Evolutionary conservation across 1,284 basidiomycete genomes (phyloP), one percentile per base, ranked within the genome.

Genomic region (Neonothopanus nambi): DNA sequence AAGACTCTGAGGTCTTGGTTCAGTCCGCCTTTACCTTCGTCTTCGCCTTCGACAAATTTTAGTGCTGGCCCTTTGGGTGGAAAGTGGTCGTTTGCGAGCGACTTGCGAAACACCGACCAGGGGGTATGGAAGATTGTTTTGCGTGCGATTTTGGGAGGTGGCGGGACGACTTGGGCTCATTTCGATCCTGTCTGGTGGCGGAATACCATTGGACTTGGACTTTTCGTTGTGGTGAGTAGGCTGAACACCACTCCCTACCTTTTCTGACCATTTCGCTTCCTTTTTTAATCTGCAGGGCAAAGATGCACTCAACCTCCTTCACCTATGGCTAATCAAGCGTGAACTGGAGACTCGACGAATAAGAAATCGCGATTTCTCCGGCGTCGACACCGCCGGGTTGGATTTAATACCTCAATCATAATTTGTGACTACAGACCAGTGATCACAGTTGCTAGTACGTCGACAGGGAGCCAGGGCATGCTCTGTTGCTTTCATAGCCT

Each of bases 111-210:
- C n/a, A n/a, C 60, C 57, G 52, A 50, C 64, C 5, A 33, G 13
- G 67, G 67, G 15, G 57, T 70, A 24, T 51, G 78, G 26, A 67
- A 68, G 54, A 59, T 79, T 38, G 71, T 75, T 1, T 56, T 80
- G 56, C 71, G 76, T 36, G 68, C 80, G 8, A 68, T 83, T 0
- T 78, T 77, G 70, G 75, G 79, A 15, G 30, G n/a, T n/a, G 84
- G 83, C 18, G 80, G 81, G 12, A 73, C 72, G 54, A 74, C 75
- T 6, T 89, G 82, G 85, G 72, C 75, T 6, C 80, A 82, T 56
- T 75, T 77, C 44, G 87, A 90, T 65, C 88, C 87, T 11, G 84
- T 90, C 9, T 90, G 88, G 87, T 90, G 87, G 88, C 71, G 88
- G 40, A 91, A 90, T 63, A 70, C 81, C 2, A 63, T 90, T 40